Percentiles rank a stretch among this genome's conserved stretches.
Evolutionary conservation across 176 grass and related monocot species (phyloP).

Genomic region (Oryza longistaminata): DNA sequence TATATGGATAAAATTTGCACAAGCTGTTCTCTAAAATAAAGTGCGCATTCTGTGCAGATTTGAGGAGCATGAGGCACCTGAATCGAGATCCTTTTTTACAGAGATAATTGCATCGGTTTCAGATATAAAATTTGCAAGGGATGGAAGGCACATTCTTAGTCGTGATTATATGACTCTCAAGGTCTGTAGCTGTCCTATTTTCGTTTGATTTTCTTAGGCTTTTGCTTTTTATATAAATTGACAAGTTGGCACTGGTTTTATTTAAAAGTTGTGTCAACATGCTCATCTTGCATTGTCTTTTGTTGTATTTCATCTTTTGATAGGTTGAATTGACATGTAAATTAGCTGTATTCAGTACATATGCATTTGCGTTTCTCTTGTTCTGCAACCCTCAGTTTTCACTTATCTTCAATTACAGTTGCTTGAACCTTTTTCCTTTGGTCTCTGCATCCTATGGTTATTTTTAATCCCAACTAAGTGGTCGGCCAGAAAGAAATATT

Average conservation of each 20-base stretch:
- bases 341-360: slow-evolving; percentile 7
- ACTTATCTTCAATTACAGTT: slow-evolving; percentile 21
- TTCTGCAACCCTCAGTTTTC: background rate
- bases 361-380: background rate
- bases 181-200: slow-evolving; percentile 29
- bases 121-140: slow-evolving; percentile 83
- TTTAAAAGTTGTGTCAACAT: slow-evolving; percentile 6
- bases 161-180: slow-evolving; percentile 99
- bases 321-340: background rate
- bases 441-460: slow-evolving; percentile 5
- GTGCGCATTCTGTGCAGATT: slow-evolving; percentile 48
- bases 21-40: slow-evolving; percentile 22
- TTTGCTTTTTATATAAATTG: slow-evolving; percentile 2
- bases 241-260: background rate
- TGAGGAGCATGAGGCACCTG: slow-evolving; percentile 77
- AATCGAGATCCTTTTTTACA: slow-evolving; percentile 83
- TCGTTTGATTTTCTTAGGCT: background rate
- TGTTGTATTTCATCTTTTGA: background rate
- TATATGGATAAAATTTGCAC: slow-evolving; percentile 22
- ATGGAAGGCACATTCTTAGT: slow-evolving; percentile 82
- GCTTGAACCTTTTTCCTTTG: slow-evolving; percentile 5
- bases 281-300: background rate
- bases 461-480: background rate
- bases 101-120: slow-evolving; percentile 95
- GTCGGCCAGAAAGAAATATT: slow-evolving; percentile 14